Evolutionary conservation across 441 rosid species (phyloP), one percentile per base, ranked within the genome.

Genomic region (Populus trichocarpa): DNA sequence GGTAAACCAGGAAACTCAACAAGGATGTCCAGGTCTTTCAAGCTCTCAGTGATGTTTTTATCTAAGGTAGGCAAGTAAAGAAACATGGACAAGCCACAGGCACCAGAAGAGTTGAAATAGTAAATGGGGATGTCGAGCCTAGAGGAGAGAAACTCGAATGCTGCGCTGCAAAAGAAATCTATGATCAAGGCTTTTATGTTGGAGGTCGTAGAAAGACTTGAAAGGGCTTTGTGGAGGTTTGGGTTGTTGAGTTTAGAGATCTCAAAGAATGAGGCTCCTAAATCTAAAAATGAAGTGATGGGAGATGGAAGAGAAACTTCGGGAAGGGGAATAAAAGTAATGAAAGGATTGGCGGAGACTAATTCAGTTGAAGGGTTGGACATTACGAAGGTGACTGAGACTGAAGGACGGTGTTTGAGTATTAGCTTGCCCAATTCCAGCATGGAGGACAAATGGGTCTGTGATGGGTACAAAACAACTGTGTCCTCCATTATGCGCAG

Each of bases 151-250:
- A 46, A 46, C 12, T 83, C 40, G 0, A 79, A 25, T 12, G 86
- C 79, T 30, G 82, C 11, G 38, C 73, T 71, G 79, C 87, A 84
- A 64, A 83, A 85, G 38, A 85, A n/a, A 70, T 88, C 87, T 3
- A 87, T 50, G 23, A 26, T 26, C 28, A 26, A 1, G 28, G 28
- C 28, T 26, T 26, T 26, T 26, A 26, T 26, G 28, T 26, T 70
- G 13, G 57, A 20, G 12, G 59, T 3, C 1, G 66, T 53, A 50
- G 83, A 75, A 30, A 83, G 73, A 66, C 35, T 14, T 3, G 71
- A 69, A 10, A 87, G 82, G 5, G 84, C 42, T 22, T 53, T 72
- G 67, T 65, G 85, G 28, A 78, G 74, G 63, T 79, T 63, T 4
- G 83, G 75, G 59, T 83, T 81, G 38, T 83, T 80, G 30, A 67